Conservation (phyloP, 1,284 basidiomycete species). For the Trichosporon inkin region DNA sequence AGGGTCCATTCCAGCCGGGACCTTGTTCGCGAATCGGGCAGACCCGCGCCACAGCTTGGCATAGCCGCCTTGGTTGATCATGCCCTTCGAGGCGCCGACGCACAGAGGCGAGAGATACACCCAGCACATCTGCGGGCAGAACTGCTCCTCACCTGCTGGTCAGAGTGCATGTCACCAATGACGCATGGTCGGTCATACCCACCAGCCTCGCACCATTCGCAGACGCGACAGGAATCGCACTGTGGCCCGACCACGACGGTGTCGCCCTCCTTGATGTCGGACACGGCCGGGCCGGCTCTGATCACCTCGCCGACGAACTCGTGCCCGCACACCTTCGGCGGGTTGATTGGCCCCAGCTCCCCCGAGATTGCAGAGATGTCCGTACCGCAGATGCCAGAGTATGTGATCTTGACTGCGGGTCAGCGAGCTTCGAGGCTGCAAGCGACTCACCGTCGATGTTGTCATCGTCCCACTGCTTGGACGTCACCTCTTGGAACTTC, state of each 20-base stretch:
- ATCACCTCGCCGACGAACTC: conserved; percentile 32
- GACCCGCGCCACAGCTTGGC: conserved; percentile 47
- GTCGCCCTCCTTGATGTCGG: conserved; percentile 48
- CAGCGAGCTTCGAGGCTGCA: background rate
- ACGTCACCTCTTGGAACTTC: conserved; percentile 42
- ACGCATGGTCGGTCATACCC: conserved; percentile 28
- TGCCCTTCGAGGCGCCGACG: conserved; percentile 26
- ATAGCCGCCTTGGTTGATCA: conserved; percentile 51
- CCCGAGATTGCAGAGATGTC: conserved; percentile 22
- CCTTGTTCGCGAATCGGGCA: conserved; percentile 60
- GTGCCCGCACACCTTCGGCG: conserved; percentile 24
- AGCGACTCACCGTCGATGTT: conserved; percentile 47
- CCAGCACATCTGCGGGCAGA: conserved; percentile 5
- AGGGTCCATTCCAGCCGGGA: conserved; percentile 59
- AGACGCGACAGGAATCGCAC: conserved; percentile 50
- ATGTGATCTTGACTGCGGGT: conserved; percentile 10
- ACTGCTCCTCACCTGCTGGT: conserved; percentile 9
- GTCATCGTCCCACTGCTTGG: conserved; percentile 47
- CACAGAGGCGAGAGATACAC: conserved; percentile 1
- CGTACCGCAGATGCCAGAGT: conserved; percentile 24
- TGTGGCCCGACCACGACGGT: conserved; percentile 55
- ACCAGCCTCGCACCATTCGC: conserved; percentile 49
- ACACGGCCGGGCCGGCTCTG: conserved; percentile 26
- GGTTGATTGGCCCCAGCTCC: conserved; percentile 10
- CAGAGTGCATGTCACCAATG: background rate